These are phyloP conservation scores for Globisporangium canariense DNA, from an alignment of 352 stramenopile genomes.

Conservation along the genomic window DNA sequence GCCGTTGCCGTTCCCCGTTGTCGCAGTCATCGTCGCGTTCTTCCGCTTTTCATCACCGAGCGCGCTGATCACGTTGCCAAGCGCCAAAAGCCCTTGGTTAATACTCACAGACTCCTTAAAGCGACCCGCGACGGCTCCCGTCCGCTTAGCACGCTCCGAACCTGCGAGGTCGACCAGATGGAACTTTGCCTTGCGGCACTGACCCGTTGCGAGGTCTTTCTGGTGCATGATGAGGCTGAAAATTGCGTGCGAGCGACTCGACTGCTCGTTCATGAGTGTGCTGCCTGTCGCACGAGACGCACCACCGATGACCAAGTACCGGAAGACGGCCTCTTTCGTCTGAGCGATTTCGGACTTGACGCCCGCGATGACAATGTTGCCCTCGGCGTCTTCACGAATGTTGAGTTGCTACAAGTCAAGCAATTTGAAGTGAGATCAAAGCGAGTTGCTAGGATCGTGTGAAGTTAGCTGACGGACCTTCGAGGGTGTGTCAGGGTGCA, in stretches of 20 bases:
- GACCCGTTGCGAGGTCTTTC: slow-evolving; percentile 31
- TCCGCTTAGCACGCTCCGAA: slow-evolving; percentile 92
- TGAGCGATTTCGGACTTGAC: slow-evolving; percentile 80
- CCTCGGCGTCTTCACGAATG: slow-evolving; percentile 77
- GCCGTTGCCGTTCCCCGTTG: slow-evolving; percentile 20
- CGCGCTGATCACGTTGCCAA: slow-evolving; percentile 95
- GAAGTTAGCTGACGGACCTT: slow-evolving; percentile 32
- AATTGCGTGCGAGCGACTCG: slow-evolving; percentile 88
- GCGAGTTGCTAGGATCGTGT: neutral
- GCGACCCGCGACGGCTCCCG: slow-evolving; percentile 78
- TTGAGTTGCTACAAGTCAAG: slow-evolving; percentile 40
- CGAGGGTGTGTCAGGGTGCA: slow-evolving; percentile 78
- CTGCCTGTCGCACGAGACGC: slow-evolving; percentile 79
- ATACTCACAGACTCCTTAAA: slow-evolving; percentile 96
- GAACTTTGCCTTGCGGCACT: slow-evolving; percentile 86
- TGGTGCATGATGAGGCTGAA: slow-evolving; percentile 88
- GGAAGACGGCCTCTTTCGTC: slow-evolving; percentile 77
- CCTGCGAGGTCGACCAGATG: slow-evolving; percentile 95
- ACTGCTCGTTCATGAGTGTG: slow-evolving; percentile 91
- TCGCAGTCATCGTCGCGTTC: slow-evolving; percentile 2
- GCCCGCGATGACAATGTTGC: slow-evolving; percentile 76
- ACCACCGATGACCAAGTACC: slow-evolving; percentile 74
- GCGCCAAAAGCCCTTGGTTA: slow-evolving; percentile 92
- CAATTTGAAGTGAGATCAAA: neutral
- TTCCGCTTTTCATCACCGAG: slow-evolving; percentile 90